Base-by-base conservation (phyloP, 225 moss, liverwort and hornwort genomes). In the Pseudisothecium myosuroides region DNA sequence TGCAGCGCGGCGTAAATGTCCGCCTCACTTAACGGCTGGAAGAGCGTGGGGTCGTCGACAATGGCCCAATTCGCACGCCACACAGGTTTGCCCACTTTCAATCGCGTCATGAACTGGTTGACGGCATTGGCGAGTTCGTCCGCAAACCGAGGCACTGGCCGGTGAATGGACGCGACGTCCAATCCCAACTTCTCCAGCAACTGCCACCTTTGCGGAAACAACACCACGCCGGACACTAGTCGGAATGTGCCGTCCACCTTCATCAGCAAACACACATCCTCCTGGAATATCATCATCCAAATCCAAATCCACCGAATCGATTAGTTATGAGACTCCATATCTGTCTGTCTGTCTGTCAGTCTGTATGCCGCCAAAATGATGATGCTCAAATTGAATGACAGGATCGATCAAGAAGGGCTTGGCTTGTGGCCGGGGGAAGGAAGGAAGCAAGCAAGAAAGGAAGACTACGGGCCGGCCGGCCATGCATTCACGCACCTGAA, bases 11-110 rank as follows among this genome's bases (percentile, higher is more conserved):
- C 95, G 79, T 93, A 95, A 47, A 95, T 93, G 28, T 94, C 95
- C 90, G 93, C 93, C 95, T 96, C 95, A 41, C 79, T 92, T 83
- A 96, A 64, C 43, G 96, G 95, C 77, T 95, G 94, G 88, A 95
- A 95, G 83, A 96, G 95, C 43, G 94, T 92, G 66, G 96, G 95
- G 78, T 96, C 95, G 87, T 95, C 93, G 32, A 88, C 92, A 58
- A 96, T 90, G 68, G 95, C 89, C 96, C 96, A 96, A 84, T 96
- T 96, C 52, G 95, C 92, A 64, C 96, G 95, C 96, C 95, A 95
- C 36, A 95, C 94, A 27, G 96, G 92, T 82, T 95, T 96, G 69
- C 92, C 94, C 80, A 94, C 94, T 89, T 95, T 96, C 86, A 96
- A 90, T 50, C 93, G 94, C 81, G 85, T 89, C 95, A 96, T 93